Conservation (phyloP, 164 flowering plant species). For the Kalanchoe fedtschenkoi region DNA sequence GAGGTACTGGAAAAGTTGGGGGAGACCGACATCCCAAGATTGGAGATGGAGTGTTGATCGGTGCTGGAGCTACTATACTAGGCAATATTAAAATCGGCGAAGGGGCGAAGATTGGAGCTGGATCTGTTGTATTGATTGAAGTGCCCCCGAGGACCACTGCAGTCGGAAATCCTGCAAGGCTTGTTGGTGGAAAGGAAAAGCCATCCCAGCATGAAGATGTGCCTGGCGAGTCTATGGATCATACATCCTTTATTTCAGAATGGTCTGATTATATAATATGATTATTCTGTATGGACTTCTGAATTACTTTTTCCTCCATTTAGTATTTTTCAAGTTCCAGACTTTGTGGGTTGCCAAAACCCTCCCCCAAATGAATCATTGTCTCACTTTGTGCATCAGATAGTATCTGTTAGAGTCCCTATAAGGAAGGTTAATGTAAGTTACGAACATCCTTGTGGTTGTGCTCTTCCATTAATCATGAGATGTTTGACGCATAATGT, state of each 20-base stretch:
- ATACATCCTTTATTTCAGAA: conserved; percentile 49
- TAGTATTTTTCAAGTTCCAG: too few species aligned
- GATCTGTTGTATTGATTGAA: conserved; percentile 51
- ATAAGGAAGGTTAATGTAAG: too few species aligned
- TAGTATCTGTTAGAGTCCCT: too few species aligned
- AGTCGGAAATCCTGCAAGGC: conserved; percentile 58
- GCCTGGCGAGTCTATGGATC: conserved; percentile 71
- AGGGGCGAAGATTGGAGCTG: conserved; percentile 65
- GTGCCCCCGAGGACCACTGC: conserved; percentile 62
- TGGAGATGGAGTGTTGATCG: conserved; percentile 52
- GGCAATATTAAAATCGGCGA: conserved; percentile 51
- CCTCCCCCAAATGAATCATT: too few species aligned
- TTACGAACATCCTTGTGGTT: too few species aligned
- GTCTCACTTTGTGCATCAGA: too few species aligned
- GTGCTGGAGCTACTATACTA: conserved; percentile 45
- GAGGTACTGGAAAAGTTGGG: conserved; percentile 47
- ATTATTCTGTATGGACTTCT: not conserved
- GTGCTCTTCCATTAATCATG: too few species aligned
- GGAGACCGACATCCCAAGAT: conserved; percentile 63
- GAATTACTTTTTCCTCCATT: not conserved
- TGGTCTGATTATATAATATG: conserved; percentile 62
- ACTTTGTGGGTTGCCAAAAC: too few species aligned
- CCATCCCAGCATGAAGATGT: conserved; percentile 34
- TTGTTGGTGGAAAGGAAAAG: conserved; percentile 51
- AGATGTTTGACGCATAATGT: too few species aligned